Conservation (phyloP, 2,329 filamentous ascomycete species). For the Diplodia corticola region DNA sequence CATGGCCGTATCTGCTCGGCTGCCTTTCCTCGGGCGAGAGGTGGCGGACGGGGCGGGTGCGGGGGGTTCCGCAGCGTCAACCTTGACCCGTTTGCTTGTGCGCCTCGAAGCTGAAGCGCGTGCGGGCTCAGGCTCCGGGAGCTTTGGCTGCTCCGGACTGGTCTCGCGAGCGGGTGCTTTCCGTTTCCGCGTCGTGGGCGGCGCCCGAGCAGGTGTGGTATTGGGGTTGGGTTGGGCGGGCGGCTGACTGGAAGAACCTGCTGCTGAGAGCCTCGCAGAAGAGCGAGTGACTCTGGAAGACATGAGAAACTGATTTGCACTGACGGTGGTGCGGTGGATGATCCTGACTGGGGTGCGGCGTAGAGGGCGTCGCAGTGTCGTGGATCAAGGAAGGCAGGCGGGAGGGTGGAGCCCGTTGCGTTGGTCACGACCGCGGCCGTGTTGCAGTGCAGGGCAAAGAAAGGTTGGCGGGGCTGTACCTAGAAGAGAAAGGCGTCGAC, state of each 20-base stretch:
- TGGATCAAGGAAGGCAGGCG: conserved; percentile 33
- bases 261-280: conserved; percentile 86
- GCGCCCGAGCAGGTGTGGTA: conserved; percentile 45
- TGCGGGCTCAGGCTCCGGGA: conserved; percentile 42
- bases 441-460: conserved; percentile 16
- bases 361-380: conserved; percentile 33
- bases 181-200: conserved; percentile 67
- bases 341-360: conserved; percentile 34
- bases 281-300: conserved; percentile 95
- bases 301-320: conserved; percentile 67
- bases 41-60: conserved; percentile 42
- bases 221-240: conserved; percentile 42
- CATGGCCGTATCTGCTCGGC: conserved; percentile 63
- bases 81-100: conserved; percentile 59
- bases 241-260: conserved; percentile 53
- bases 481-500: conserved; percentile 29
- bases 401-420: conserved; percentile 24
- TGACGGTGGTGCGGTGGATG: conserved; percentile 33
- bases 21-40: conserved; percentile 60
- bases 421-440: conserved; percentile 18
- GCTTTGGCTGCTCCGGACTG: conserved; percentile 53
- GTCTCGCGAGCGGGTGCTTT: conserved; percentile 60
- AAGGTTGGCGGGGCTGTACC: conserved; percentile 29
- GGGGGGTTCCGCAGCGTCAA: conserved; percentile 56
- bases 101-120: conserved; percentile 36